A percentile compares a stretch with the other conserved stretches of the same genome.
phyloP scores from a whole-genome alignment of 129 eudicot species.

The Flaveria brownii region DNA sequence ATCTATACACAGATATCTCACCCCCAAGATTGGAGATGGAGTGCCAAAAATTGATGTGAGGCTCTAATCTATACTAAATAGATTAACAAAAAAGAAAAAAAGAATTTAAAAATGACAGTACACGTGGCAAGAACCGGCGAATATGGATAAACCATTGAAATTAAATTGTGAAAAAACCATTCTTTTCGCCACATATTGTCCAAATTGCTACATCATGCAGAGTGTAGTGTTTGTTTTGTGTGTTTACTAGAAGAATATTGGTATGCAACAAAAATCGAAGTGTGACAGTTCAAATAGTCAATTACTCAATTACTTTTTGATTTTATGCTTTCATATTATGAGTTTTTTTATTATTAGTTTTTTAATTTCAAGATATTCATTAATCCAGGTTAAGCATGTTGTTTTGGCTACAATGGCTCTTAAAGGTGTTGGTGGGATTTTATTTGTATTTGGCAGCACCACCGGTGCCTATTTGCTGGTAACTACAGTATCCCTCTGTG shows the following conservation, averaged over 20 bases:
- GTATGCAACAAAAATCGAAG: no score
- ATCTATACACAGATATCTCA: slow-evolving; percentile 41
- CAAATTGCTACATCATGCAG: slow-evolving; percentile 18
- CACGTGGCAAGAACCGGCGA: no score
- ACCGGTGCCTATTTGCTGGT: slow-evolving; percentile 83
- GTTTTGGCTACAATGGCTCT: slow-evolving; percentile 56
- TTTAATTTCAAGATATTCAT: background rate
- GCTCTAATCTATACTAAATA: background rate
- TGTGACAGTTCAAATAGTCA: no score
- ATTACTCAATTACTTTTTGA: background rate
- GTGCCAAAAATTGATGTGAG: slow-evolving; percentile 59
- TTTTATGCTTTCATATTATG: background rate
- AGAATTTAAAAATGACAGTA: background rate
- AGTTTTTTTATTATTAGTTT: background rate
- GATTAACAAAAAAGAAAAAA: background rate
- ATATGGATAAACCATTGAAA: slow-evolving; percentile 2
- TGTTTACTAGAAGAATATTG: no score
- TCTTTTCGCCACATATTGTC: background rate
- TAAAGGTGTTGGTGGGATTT: slow-evolving; percentile 76
- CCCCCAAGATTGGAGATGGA: slow-evolving; percentile 45
- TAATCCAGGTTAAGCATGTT: slow-evolving; percentile 57
- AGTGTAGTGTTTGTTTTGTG: background rate
- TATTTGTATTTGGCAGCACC: slow-evolving; percentile 78
- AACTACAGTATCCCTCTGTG: slow-evolving; percentile 20
- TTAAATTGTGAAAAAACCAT: slow-evolving; percentile 1